A percentile compares a stretch with the other conserved stretches of the same genome.
phyloP scores from a whole-genome alignment of 2,329 filamentous ascomycete genomes.

The Diaporthe capsici region DNA sequence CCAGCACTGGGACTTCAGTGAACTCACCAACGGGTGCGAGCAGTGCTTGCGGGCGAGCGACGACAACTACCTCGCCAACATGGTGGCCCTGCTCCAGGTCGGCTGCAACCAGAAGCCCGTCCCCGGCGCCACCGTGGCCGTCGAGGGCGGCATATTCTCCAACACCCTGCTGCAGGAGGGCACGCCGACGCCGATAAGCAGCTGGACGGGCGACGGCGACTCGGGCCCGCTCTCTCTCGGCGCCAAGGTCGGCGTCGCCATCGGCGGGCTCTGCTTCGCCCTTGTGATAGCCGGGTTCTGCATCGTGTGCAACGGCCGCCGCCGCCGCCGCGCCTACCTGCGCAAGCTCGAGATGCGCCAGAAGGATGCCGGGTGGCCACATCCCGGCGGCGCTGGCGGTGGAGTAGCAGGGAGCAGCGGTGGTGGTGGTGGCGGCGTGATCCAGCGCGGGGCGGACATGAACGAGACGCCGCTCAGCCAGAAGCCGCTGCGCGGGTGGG shows the following conservation, averaged over 20 bases:
- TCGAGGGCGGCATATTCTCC: slow-evolving; percentile 68
- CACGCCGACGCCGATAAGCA: slow-evolving; percentile 58
- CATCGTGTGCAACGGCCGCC: slow-evolving; percentile 70
- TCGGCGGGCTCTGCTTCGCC: slow-evolving; percentile 64
- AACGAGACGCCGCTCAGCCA: slow-evolving; percentile 69
- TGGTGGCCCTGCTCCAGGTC: slow-evolving; percentile 66
- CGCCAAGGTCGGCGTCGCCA: slow-evolving; percentile 70
- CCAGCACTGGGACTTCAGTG: slow-evolving; percentile 59
- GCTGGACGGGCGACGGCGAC: slow-evolving; percentile 55
- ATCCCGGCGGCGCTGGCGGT: slow-evolving; percentile 46
- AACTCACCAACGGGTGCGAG: slow-evolving; percentile 67
- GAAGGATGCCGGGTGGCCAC: slow-evolving; percentile 58
- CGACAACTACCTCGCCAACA: slow-evolving; percentile 65
- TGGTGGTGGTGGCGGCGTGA: slow-evolving; percentile 38
- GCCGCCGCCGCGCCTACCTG: slow-evolving; percentile 67
- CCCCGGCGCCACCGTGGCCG: slow-evolving; percentile 61
- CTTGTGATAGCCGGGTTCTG: slow-evolving; percentile 64
- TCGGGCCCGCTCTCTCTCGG: slow-evolving; percentile 66
- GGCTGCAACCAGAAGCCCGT: slow-evolving; percentile 68
- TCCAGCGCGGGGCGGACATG: slow-evolving; percentile 54
- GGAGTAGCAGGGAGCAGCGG: not conserved
- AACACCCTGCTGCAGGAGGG: slow-evolving; percentile 63
- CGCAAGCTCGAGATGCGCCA: slow-evolving; percentile 60
- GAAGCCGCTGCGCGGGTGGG: slow-evolving; percentile 66
- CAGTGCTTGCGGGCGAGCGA: slow-evolving; percentile 59